Percentiles rank a stretch among this genome's conserved stretches.
phyloP scores from a whole-genome alignment of 2,329 filamentous ascomycete genomes.

The Ceratocystis lukuohia region DNA sequence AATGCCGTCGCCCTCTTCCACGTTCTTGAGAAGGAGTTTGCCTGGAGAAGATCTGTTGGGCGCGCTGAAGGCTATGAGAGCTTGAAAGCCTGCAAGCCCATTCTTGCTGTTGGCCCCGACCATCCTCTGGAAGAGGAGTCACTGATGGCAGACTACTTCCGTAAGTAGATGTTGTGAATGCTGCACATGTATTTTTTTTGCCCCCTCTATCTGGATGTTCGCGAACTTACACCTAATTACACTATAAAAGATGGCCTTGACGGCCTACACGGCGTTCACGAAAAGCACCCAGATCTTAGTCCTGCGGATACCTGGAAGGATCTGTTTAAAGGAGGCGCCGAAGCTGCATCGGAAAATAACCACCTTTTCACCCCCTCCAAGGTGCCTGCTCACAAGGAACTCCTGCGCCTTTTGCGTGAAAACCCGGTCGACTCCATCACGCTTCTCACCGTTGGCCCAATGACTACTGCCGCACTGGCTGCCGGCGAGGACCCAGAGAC shows the following conservation, averaged over 20 bases:
- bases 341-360: conserved; percentile 33
- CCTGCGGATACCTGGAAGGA: conserved; percentile 62
- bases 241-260: conserved; percentile 51
- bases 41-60: conserved; percentile 62
- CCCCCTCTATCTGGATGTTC: background rate
- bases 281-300: conserved; percentile 58
- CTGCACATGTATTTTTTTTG: background rate
- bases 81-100: conserved; percentile 59
- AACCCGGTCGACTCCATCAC: conserved; percentile 74
- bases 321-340: conserved; percentile 38
- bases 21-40: conserved; percentile 75
- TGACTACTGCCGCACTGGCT: conserved; percentile 87
- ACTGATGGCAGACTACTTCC: conserved; percentile 75
- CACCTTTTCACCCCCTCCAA: conserved; percentile 64
- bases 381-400: conserved; percentile 64
- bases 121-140: conserved; percentile 73
- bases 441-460: conserved; percentile 77
- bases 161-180: conserved; percentile 36
- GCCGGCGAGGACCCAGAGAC: conserved; percentile 79
- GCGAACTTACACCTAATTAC: background rate
- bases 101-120: conserved; percentile 76
- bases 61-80: conserved; percentile 57
- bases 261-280: conserved; percentile 64
- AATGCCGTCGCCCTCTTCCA: conserved; percentile 88
- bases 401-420: conserved; percentile 70